Evolutionary conservation across 2,329 filamentous ascomycete species (phyloP), one percentile per base, ranked within the genome.

Genomic region (Xylaria sp.): DNA sequence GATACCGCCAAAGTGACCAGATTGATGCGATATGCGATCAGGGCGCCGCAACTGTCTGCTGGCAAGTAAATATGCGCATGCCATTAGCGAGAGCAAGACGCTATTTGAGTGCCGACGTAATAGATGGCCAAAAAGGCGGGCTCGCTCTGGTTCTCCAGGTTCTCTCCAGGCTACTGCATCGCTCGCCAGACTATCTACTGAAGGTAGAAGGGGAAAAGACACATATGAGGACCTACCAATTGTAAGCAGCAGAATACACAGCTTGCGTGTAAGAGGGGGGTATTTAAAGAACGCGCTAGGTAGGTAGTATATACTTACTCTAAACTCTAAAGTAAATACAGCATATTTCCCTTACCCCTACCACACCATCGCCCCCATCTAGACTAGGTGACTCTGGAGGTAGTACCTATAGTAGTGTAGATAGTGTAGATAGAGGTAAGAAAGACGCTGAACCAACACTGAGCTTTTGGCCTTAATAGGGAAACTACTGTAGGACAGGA

Each of bases 11-110:
- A 58, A 67, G 39, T 59, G 59, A 55, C 60, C 60, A n/a, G 54
- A 67, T 41, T 59, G 59, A 59, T 63, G 60, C 52, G 51, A 62
- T 62, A 59, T 63, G 60, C 52, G 51, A 62, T 62, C 46, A 57
- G 12, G 51, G 20, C 12, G 7, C 58, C 50, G 46, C 37, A 34
- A 31, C 41, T 39, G 44, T 31, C 44, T 34, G 25, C 50, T 54
- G 37, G 28, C 28, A 28, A 2, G 15, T 37, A 55, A 7, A 54
- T 48, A 10, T 48, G n/a, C 18, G n/a, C 10, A 23, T 48, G 46
- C n/a, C n/a, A 37, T 8, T 37, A 37, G 46, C 1, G n/a, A 48
- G 46, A 20, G 44, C n/a, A 2, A 46, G 44, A 20, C 18, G 44
- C 44, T 20, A 48, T 48, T 48, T 20, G 46, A 20, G 46, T n/a